These are phyloP conservation scores for Cutaneotrichosporon sp. DNA, from an alignment of 1,284 basidiomycete genomes.

Conservation along the genomic window DNA sequence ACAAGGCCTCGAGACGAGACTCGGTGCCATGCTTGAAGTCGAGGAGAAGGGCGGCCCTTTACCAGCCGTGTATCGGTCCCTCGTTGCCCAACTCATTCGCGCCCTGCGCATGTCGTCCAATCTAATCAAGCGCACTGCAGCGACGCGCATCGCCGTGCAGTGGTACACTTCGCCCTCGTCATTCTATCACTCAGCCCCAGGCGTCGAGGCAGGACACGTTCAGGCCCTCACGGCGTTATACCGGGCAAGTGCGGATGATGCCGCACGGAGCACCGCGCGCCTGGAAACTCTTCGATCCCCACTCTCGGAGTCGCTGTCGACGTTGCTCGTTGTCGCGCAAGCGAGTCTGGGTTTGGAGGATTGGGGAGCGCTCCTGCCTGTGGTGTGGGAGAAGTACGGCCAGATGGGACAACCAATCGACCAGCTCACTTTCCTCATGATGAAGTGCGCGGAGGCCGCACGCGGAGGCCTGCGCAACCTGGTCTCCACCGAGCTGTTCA, in stretches of 20 bases:
- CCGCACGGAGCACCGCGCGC: not conserved
- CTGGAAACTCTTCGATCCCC: not conserved
- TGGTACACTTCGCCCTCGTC: slow-evolving; percentile 16
- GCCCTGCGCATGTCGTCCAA: slow-evolving; percentile 18
- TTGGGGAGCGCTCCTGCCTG: slow-evolving; percentile 29
- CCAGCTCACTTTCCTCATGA: slow-evolving; percentile 29
- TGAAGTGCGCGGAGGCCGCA: slow-evolving; percentile 39
- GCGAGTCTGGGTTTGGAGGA: slow-evolving; percentile 26
- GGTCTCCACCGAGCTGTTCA: slow-evolving; percentile 23
- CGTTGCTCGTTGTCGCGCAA: slow-evolving; percentile 29
- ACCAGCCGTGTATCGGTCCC: slow-evolving; percentile 26
- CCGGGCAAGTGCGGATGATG: not conserved
- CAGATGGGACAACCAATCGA: slow-evolving; percentile 4
- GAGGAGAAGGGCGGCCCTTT: slow-evolving; percentile 52
- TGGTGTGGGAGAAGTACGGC: slow-evolving; percentile 29
- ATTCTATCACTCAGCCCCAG: not conserved
- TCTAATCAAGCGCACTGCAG: slow-evolving; percentile 10
- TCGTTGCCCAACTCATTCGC: slow-evolving; percentile 29
- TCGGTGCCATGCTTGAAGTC: slow-evolving; percentile 59
- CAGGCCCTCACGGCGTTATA: not conserved
- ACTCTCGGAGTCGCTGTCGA: not conserved
- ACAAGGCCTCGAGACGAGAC: slow-evolving; percentile 56
- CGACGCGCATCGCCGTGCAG: slow-evolving; percentile 8
- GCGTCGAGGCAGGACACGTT: slow-evolving; percentile 1
- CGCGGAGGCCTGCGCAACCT: slow-evolving; percentile 13